Percentiles rank a stretch among this genome's conserved stretches.
phyloP scores from a whole-genome alignment of 345 rosid genomes.

The Linum trigynum region DNA sequence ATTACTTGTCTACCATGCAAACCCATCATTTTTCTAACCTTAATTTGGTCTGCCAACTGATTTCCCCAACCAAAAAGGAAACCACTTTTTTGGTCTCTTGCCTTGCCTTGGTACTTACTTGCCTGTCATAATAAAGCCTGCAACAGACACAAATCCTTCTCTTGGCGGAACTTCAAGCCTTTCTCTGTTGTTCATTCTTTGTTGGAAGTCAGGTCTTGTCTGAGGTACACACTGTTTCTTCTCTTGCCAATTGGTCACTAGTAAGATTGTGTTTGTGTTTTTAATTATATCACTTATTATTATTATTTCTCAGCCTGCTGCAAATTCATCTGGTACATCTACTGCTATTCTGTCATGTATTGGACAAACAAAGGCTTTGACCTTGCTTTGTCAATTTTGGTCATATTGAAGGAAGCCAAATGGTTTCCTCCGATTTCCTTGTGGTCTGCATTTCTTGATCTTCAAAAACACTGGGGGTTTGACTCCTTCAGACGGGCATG shows the following conservation, averaged over 20 bases:
- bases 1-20: constrained; percentile 62
- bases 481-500: too few relatives aligned
- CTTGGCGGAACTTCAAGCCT: background rate
- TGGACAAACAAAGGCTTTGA: too few relatives aligned
- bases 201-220: constrained; percentile 3
- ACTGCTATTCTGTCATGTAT: too few relatives aligned
- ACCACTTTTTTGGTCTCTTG: background rate
- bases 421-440: too few relatives aligned
- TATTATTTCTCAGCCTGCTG: background rate
- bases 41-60: background rate
- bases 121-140: background rate
- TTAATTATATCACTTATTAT: background rate
- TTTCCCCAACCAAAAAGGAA: background rate
- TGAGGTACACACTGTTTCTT: constrained; percentile 10
- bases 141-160: background rate
- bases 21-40: constrained; percentile 17
- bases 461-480: too few relatives aligned
- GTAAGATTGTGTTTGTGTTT: background rate
- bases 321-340: too few relatives aligned
- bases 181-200: constrained; percentile 1
- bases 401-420: too few relatives aligned
- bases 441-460: too few relatives aligned
- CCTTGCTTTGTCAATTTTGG: too few relatives aligned
- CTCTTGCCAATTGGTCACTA: background rate
- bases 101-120: background rate